Evolutionary conservation across 2,329 filamentous ascomycete species (phyloP).

Genomic region (Alternaria gaisen): DNA sequence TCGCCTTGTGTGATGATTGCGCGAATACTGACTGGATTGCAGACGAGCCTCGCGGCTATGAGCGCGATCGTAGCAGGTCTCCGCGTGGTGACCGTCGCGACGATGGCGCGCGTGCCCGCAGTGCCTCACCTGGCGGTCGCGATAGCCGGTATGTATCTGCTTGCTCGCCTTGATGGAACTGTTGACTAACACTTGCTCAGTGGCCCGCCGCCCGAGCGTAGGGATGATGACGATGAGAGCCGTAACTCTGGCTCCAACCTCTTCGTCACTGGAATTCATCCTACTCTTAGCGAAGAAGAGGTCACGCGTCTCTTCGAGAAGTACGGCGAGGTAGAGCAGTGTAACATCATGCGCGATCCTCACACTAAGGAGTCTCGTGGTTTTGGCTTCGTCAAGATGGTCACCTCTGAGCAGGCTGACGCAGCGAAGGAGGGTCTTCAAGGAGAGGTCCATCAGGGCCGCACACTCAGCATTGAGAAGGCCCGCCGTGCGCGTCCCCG

Average conservation of each 20-base stretch:
- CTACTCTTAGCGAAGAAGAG: constrained; percentile 86
- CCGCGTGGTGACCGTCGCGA: constrained; percentile 63
- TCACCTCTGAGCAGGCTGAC: constrained; percentile 91
- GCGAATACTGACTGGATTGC: constrained; percentile 36
- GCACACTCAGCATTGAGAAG: constrained; percentile 98
- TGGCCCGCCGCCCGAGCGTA: constrained; percentile 58
- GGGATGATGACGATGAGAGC: constrained; percentile 79
- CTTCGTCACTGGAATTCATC: constrained; percentile 98
- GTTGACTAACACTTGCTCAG: constrained; percentile 46
- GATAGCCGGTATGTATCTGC: constrained; percentile 47
- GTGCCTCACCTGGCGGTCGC: constrained; percentile 70
- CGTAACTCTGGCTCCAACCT: constrained; percentile 96
- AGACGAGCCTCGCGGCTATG: constrained; percentile 69
- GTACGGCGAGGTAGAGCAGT: constrained; percentile 98
- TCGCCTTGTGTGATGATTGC: constrained; percentile 14
- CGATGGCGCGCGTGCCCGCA: constrained; percentile 68
- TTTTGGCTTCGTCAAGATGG: constrained; percentile 99
- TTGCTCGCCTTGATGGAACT: constrained; percentile 6
- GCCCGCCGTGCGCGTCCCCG: constrained; percentile 93
- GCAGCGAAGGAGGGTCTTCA: constrained; percentile 96
- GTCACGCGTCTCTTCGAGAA: constrained; percentile 97
- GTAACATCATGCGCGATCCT: constrained; percentile 99
- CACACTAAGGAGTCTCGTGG: constrained; percentile 98
- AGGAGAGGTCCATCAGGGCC: constrained; percentile 92
- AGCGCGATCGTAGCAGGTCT: constrained; percentile 72